Conservation (phyloP, 371 early-diverging fungal species). For the Mucor mucedo region DNA sequence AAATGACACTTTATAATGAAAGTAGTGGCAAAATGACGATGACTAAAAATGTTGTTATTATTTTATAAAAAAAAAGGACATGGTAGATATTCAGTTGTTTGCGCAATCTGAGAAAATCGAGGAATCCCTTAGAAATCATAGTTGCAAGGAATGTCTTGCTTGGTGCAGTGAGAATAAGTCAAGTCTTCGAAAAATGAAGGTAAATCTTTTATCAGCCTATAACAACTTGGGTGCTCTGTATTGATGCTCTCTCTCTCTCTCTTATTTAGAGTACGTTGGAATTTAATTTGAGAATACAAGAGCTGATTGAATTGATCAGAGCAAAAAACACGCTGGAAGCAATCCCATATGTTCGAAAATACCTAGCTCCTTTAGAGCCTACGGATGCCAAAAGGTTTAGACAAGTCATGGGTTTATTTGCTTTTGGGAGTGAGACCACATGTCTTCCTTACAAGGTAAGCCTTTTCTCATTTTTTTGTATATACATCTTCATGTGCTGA, state of each 20-base stretch:
- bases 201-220: constrained; percentile 10
- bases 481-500: neutral
- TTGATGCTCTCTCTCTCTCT: no score
- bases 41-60: neutral
- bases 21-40: neutral
- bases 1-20: neutral
- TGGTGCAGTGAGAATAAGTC: constrained; percentile 95
- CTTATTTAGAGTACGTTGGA: constrained; percentile 83
- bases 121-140: constrained; percentile 70
- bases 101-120: constrained; percentile 79
- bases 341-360: constrained; percentile 83
- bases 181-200: constrained; percentile 73
- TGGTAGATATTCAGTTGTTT: constrained; percentile 92
- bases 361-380: constrained; percentile 76
- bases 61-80: constrained; percentile 54
- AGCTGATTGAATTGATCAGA: constrained; percentile 87
- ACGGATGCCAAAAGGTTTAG: constrained; percentile 76
- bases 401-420: constrained; percentile 87
- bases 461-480: neutral
- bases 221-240: no score
- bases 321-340: constrained; percentile 70
- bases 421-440: constrained; percentile 73
- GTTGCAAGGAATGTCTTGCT: constrained; percentile 83
- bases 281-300: constrained; percentile 92
- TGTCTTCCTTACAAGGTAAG: constrained; percentile 79